Percentiles rank a stretch among this genome's conserved stretches.
Evolutionary conservation across 1,139 yeast genomes (phyloP).

Genomic region (Geotrichum fermentans): DNA sequence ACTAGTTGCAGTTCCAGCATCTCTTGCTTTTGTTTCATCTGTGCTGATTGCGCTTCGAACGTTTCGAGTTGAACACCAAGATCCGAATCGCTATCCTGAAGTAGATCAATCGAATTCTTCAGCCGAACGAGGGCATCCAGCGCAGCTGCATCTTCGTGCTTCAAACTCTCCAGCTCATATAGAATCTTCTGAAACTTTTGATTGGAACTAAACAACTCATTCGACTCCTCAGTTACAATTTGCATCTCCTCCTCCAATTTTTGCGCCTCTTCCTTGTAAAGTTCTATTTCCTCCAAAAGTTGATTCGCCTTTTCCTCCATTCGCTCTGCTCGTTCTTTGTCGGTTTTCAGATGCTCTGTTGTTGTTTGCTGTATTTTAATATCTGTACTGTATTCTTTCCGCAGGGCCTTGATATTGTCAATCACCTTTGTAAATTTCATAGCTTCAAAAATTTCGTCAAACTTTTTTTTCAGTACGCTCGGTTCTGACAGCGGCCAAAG

Average conservation of each 20-base stretch:
- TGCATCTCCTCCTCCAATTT: slow-evolving; percentile 49
- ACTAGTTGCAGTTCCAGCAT: slow-evolving; percentile 33
- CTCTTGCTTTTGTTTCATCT: slow-evolving; percentile 33
- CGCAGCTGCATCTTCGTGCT: slow-evolving; percentile 45
- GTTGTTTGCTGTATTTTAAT: slow-evolving; percentile 72
- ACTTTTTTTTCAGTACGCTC: slow-evolving; percentile 76
- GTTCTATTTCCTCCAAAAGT: slow-evolving; percentile 45
- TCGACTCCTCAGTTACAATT: slow-evolving; percentile 53
- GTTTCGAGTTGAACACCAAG: slow-evolving; percentile 49
- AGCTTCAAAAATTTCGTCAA: slow-evolving; percentile 96
- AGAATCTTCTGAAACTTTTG: slow-evolving; percentile 76
- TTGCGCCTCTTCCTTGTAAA: slow-evolving; percentile 48
- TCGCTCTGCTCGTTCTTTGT: slow-evolving; percentile 65
- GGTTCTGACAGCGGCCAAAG: slow-evolving; percentile 97
- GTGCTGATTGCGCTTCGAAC: slow-evolving; percentile 43
- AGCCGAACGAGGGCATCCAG: slow-evolving; percentile 49
- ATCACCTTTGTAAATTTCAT: slow-evolving; percentile 87
- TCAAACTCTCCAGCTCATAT: slow-evolving; percentile 57
- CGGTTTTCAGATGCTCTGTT: slow-evolving; percentile 68
- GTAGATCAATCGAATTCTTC: slow-evolving; percentile 42
- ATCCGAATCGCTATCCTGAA: slow-evolving; percentile 50
- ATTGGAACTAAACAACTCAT: slow-evolving; percentile 63
- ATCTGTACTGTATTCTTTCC: slow-evolving; percentile 72
- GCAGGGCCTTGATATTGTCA: slow-evolving; percentile 67
- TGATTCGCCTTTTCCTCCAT: slow-evolving; percentile 49